These are phyloP conservation scores for Tricholoma hemisulphureum DNA, from an alignment of 768 basidiomycete species.

Conservation along the genomic window DNA sequence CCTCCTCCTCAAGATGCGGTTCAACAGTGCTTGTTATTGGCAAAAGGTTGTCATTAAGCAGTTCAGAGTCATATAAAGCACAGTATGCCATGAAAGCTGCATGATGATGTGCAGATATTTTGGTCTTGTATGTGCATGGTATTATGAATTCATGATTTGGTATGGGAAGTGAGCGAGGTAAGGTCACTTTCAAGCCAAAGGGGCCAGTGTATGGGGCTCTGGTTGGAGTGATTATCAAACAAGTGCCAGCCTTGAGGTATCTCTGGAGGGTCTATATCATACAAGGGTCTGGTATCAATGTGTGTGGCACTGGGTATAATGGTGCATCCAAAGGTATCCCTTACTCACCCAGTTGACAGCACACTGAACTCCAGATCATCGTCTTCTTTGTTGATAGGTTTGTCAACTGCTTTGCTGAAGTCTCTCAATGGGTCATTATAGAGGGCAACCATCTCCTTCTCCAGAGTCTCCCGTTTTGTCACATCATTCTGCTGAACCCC, in stretches of 20 bases:
- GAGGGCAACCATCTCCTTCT: constrained; percentile 57
- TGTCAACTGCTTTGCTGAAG: constrained; percentile 24
- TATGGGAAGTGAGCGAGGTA: constrained; percentile 55
- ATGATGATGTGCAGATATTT: constrained; percentile 64
- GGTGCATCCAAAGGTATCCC: constrained; percentile 16
- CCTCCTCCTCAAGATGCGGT: constrained; percentile 58
- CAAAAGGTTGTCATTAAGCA: constrained; percentile 69
- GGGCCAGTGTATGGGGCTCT: constrained; percentile 48
- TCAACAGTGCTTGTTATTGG: constrained; percentile 59
- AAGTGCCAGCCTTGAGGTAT: constrained; percentile 62
- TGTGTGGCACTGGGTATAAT: constrained; percentile 58
- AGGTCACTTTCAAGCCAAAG: constrained; percentile 61
- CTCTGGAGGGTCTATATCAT: constrained; percentile 67
- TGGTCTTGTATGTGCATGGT: constrained; percentile 46
- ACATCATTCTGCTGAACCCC: constrained; percentile 41
- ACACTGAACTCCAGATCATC: constrained; percentile 45
- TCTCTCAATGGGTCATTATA: constrained; percentile 49
- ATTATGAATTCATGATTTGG: constrained; percentile 53
- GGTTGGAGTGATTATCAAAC: constrained; percentile 24
- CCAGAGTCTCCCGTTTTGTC: constrained; percentile 54
- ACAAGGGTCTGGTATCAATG: constrained; percentile 51
- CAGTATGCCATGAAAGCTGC: constrained; percentile 72
- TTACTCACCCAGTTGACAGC: constrained; percentile 64
- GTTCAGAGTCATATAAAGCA: constrained; percentile 51
- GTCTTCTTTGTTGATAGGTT: constrained; percentile 29